A percentile compares a stretch with the other conserved stretches of the same genome.
Evolutionary conservation across 306 rosid species (phyloP).

Genomic region (Amphicarpaea edgeworthii): DNA sequence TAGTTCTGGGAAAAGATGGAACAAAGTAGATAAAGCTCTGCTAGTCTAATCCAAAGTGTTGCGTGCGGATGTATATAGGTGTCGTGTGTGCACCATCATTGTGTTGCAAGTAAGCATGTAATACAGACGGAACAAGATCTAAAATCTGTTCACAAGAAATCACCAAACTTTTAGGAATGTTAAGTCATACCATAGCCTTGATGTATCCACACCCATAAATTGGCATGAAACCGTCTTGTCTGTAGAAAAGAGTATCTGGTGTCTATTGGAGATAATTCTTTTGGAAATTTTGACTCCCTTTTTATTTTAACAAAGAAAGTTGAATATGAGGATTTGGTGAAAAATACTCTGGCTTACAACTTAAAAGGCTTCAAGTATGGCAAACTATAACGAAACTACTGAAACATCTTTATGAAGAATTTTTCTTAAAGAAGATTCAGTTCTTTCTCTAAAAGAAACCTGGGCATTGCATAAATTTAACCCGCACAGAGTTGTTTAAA

Average conservation of each 20-base stretch:
- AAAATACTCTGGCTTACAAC: constrained; percentile 24
- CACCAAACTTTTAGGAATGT: constrained; percentile 32
- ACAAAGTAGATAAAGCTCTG: constrained; percentile 18
- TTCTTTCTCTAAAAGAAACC: background rate
- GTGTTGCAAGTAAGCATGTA: constrained; percentile 3
- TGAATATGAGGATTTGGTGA: constrained; percentile 20
- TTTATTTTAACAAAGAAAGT: constrained; percentile 21
- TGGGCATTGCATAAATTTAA: background rate
- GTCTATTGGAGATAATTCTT: constrained; percentile 43
- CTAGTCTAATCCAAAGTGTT: background rate
- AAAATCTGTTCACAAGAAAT: constrained; percentile 29
- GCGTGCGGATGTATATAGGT: constrained; percentile 2
- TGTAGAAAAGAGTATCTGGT: constrained; percentile 41
- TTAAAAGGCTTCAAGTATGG: constrained; percentile 9
- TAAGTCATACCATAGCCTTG: constrained; percentile 48
- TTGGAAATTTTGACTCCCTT: constrained; percentile 6
- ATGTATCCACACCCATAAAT: constrained; percentile 56
- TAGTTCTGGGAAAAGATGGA: background rate
- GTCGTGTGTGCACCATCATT: background rate
- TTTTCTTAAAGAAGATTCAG: background rate
- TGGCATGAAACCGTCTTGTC: constrained; percentile 46
- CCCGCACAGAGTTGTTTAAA: background rate
- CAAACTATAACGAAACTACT: constrained; percentile 1
- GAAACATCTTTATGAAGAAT: background rate
- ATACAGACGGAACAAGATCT: background rate